Conservation (phyloP, 371 early-diverging fungal species). For the Mucor circinelloides region DNA sequence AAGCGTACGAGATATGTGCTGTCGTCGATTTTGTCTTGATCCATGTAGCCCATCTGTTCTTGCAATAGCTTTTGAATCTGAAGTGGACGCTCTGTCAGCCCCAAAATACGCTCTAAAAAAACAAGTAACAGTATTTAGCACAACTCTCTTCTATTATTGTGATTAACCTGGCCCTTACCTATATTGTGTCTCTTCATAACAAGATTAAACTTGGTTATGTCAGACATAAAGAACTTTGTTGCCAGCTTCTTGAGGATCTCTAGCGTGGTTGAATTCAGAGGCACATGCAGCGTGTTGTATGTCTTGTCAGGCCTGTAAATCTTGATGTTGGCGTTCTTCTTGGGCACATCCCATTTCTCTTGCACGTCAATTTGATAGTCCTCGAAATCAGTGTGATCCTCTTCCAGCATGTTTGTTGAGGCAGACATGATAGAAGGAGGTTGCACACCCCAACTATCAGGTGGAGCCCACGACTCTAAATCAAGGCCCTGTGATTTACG, state of each 20-base stretch:
- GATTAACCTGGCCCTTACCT: too few relatives aligned
- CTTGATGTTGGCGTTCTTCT: constrained; percentile 56
- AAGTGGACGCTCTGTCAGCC: constrained; percentile 71
- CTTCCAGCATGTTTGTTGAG: constrained; percentile 24
- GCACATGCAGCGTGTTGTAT: constrained; percentile 74
- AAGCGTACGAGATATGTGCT: constrained; percentile 81
- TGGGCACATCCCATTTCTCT: constrained; percentile 36
- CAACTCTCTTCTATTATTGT: too few relatives aligned
- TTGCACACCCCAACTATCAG: constrained; percentile 76
- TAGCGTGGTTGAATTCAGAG: constrained; percentile 66
- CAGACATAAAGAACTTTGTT: constrained; percentile 76
- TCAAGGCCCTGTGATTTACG: constrained; percentile 9
- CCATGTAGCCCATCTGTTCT: constrained; percentile 81
- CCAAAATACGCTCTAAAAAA: constrained; percentile 63
- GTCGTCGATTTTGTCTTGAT: constrained; percentile 74
- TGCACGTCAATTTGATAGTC: constrained; percentile 42
- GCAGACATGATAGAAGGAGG: constrained; percentile 21
- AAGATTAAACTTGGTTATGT: constrained; percentile 71
- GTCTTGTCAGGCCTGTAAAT: constrained; percentile 72
- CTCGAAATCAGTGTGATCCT: constrained; percentile 48
- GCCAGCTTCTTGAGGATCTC: constrained; percentile 72
- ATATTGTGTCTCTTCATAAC: constrained; percentile 63
- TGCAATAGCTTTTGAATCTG: constrained; percentile 68
- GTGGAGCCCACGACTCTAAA: constrained; percentile 66
- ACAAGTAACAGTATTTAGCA: too few relatives aligned